phyloP scores from a whole-genome alignment of 192 early-diverging fungal species.

The Linnemannia hyalina region DNA sequence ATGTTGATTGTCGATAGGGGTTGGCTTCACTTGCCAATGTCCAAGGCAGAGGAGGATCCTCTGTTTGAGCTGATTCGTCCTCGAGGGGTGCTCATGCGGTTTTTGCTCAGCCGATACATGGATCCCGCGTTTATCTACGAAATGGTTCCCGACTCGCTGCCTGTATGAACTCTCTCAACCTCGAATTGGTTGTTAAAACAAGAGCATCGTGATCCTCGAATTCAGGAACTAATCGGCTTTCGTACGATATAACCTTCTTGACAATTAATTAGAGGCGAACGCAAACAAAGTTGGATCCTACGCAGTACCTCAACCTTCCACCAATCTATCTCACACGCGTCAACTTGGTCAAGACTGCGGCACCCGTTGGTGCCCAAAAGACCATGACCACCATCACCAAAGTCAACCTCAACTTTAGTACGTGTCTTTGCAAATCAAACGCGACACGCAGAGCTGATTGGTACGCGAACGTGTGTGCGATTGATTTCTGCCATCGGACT shows the following conservation, averaged over 20 bases:
- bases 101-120: constrained; percentile 41
- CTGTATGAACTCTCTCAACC: constrained; percentile 18
- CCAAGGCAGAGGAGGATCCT: constrained; percentile 48
- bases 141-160: constrained; percentile 43
- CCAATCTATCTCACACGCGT: constrained; percentile 53
- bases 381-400: constrained; percentile 40
- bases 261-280: constrained; percentile 32
- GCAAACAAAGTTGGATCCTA: constrained; percentile 48
- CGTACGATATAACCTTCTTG: neutral
- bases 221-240: neutral
- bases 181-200: neutral
- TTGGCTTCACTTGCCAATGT: constrained; percentile 51
- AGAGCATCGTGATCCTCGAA: too few relatives aligned
- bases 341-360: constrained; percentile 40
- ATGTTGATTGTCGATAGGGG: constrained; percentile 9
- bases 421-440: neutral
- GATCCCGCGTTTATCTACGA: constrained; percentile 50
- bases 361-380: constrained; percentile 35
- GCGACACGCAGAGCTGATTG: too few relatives aligned
- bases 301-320: constrained; percentile 44
- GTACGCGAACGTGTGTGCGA: too few relatives aligned
- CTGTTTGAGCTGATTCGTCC: constrained; percentile 48
- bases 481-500: neutral
- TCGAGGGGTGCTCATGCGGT: constrained; percentile 36
- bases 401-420: constrained; percentile 57